phyloP scores from a whole-genome alignment of 1,139 yeast species.

The Casaregolazyma suthepensis region DNA sequence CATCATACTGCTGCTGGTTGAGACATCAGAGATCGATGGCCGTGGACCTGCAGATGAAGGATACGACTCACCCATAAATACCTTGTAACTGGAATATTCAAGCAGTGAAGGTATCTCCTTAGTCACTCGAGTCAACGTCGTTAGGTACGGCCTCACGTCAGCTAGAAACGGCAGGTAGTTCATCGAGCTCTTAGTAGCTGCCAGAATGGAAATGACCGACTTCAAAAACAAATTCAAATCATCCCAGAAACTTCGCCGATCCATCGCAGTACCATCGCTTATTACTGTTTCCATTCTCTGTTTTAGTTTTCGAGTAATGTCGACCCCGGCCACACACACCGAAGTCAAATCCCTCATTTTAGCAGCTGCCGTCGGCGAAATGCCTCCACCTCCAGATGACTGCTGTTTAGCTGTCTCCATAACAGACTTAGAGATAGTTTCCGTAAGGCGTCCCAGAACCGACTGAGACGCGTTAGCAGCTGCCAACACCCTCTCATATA shows the following conservation, averaged over 20 bases:
- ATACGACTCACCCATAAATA: conserved; percentile 17
- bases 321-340: conserved; percentile 77
- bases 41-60: conserved; percentile 8
- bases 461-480: conserved; percentile 75
- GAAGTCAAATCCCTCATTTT: conserved; percentile 73
- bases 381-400: conserved; percentile 9
- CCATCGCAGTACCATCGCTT: conserved; percentile 42
- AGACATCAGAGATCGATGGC: conserved; percentile 5
- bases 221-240: conserved; percentile 78
- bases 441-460: conserved; percentile 72
- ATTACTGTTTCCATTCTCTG: conserved; percentile 47
- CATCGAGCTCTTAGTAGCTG: conserved; percentile 78
- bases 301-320: conserved; percentile 63
- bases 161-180: conserved; percentile 71
- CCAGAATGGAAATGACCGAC: conserved; percentile 74
- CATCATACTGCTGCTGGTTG: not conserved
- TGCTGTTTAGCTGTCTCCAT: conserved; percentile 39
- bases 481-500: conserved; percentile 64
- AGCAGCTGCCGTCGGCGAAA: conserved; percentile 42
- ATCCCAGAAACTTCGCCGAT: conserved; percentile 73
- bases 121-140: conserved; percentile 77
- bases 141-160: conserved; percentile 74
- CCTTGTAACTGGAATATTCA: conserved; percentile 50
- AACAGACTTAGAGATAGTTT: conserved; percentile 70
- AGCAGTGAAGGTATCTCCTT: conserved; percentile 82